Evolutionary conservation across 1,284 basidiomycete genomes (phyloP), one percentile per base, ranked within the genome.

Genomic region (Bondarzewia mesenterica): DNA sequence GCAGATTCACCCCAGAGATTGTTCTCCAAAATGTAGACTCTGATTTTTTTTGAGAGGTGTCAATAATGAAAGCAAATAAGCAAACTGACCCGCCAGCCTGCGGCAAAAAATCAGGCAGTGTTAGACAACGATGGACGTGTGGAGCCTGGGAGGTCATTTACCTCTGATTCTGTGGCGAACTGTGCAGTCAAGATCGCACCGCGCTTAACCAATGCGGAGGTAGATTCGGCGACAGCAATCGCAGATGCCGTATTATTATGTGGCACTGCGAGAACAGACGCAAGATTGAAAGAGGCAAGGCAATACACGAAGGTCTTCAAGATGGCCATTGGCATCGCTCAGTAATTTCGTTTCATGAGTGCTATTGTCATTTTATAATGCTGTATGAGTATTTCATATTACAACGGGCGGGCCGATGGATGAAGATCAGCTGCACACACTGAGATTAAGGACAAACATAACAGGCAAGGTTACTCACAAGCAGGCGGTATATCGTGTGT

Each of bases 101-200:
- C 29, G n/a, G 12, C 6, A n/a, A 32, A 10, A 4, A 12, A 12
- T n/a, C 10, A 32, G 10, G n/a, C n/a, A 32, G n/a, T 32, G 10
- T n/a, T 32, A 7, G 5, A 10, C 10, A 32, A 32, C 12, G 29
- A 10, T 7, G 7, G 10, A 32, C n/a, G 29, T 7, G 3, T n/a
- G 26, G 26, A n/a, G n/a, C n/a, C n/a, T n/a, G n/a, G n/a, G n/a
- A n/a, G n/a, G n/a, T n/a, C n/a, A n/a, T n/a, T n/a, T 14, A 45
- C 43, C 43, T 45, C 43, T 18, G 43, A 32, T 25, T 45, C 43
- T 8, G 43, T 45, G 22, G 12, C 43, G 8, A 7, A 45, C 20
- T 32, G 43, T 20, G 14, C 43, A 36, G 15, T 32, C 29, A 45
- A 23, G 8, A 45, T n/a, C 15, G 43, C 10, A 18, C 43, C 43